Base-by-base conservation (phyloP, 2,329 filamentous ascomycete species). In the Harringtonia aguacate region DNA sequence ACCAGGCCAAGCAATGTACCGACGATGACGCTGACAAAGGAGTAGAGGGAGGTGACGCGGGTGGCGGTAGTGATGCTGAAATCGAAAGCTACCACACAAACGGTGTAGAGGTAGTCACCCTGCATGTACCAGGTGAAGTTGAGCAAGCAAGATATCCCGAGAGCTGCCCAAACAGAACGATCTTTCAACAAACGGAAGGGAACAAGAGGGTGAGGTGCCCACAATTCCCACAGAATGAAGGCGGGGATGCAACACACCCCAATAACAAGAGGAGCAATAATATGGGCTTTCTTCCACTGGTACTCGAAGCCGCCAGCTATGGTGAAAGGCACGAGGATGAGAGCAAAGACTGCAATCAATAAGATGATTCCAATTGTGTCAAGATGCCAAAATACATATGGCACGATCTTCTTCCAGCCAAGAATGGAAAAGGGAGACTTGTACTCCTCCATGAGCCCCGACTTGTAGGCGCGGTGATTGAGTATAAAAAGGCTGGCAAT, bases 61-160 rank as follows among this genome's bases (percentile, higher is more conserved):
- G 75, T 80, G 3, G 79, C 78, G 9, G 64, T 64, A 40, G 62
- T 64, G 50, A 75, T 57, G 41, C 66, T 71, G 49, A 81, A 77
- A 56, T 79, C 66, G 52, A 82, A 83, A 30, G 69, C 70, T 17
- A 83, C 73, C 12, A 72, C 56, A 1, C 83, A 68, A 2, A 82
- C 71, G 0, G 78, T 79, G 60, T 72, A 82, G 3, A 84, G 67
- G 56, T 73, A 82, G 54, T 81, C 73, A 20, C 72, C 75, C 57
- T 83, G 79, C 58, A 81, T 67, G 48, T 71, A 72, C 77, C 77
- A 82, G 17, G 71, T 59, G 53, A 73, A 75, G 61, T 74, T 76
- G 53, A 77, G 64, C 52, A 73, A 59, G 38, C 67, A 48, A 9
- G 69, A 77, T 36, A 84, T 78, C 4, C 73, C 75, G 27, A 83